Evolutionary conservation across 2,329 filamentous ascomycete genomes (phyloP).

Genomic region (Neopestalotiopsis sp.): DNA sequence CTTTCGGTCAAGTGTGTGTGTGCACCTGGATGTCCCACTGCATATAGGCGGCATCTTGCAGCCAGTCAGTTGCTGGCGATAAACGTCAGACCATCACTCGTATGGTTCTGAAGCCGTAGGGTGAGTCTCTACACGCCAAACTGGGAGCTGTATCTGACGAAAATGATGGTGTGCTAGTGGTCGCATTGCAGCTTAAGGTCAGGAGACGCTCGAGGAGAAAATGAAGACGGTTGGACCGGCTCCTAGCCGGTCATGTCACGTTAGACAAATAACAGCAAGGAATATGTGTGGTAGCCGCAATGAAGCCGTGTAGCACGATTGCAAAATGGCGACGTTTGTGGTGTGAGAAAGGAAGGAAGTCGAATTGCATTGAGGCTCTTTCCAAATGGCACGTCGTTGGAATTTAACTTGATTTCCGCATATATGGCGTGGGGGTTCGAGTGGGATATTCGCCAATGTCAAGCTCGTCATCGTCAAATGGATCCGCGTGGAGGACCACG

Average conservation of each 20-base stretch:
- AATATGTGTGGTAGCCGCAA: not conserved
- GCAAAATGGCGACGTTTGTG: not conserved
- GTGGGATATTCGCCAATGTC: constrained; percentile 28
- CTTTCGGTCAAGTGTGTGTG: not conserved
- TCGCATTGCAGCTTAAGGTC: too few species aligned
- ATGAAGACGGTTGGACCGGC: too few species aligned
- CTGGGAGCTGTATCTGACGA: not conserved
- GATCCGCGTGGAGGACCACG: constrained; percentile 2
- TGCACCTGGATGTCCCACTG: not conserved
- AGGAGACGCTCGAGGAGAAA: not conserved
- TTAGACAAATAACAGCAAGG: not conserved
- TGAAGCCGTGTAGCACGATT: not conserved
- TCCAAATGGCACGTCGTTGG: constrained; percentile 26
- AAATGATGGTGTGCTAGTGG: not conserved
- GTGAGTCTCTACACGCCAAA: not conserved
- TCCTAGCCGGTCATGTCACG: not conserved
- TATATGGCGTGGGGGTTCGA: constrained; percentile 14
- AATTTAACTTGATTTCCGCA: constrained; percentile 23
- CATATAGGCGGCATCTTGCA: not conserved
- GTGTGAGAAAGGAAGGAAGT: not conserved
- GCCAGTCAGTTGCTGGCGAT: not conserved
- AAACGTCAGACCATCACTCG: not conserved
- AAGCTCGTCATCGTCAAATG: constrained; percentile 2
- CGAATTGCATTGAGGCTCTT: constrained; percentile 10
- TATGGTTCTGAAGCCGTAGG: not conserved